These are phyloP conservation scores for Nakazawaea ernobii DNA, from an alignment of 805 yeast genomes.

Conservation along the genomic window DNA sequence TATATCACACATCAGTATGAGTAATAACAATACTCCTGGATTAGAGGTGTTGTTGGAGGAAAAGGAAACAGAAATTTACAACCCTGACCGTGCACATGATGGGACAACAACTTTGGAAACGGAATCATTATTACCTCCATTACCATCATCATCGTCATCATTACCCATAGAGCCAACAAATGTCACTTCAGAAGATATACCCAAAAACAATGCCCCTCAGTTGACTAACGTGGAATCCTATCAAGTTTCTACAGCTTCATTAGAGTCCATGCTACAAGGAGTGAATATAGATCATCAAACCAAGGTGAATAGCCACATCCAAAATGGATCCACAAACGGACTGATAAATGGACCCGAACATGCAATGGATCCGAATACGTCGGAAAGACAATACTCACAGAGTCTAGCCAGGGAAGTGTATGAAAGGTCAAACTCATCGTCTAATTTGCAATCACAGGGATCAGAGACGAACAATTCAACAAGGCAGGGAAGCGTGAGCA, in stretches of 20 bases:
- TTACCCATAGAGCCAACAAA: background rate
- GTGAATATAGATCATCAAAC: background rate
- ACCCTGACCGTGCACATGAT: too few species aligned
- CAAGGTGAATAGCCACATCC: background rate
- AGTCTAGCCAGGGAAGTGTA: background rate
- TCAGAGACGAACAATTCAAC: background rate
- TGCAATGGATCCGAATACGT: too few species aligned
- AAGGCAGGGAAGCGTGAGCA: constrained; percentile 6
- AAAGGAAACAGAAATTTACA: too few species aligned
- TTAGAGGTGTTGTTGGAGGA: too few species aligned
- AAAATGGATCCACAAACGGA: background rate
- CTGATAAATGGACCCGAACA: background rate
- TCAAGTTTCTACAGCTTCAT: background rate
- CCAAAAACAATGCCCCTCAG: background rate
- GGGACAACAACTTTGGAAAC: background rate
- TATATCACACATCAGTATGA: too few species aligned
- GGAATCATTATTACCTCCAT: background rate
- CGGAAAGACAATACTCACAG: background rate
- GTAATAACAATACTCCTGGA: too few species aligned
- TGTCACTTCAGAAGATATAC: background rate
- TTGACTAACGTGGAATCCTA: background rate
- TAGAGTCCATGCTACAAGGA: background rate
- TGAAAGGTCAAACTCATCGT: background rate
- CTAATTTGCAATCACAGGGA: background rate
- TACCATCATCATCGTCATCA: background rate